Evolutionary conservation across 495 filamentous ascomycete species (phyloP).

Genomic region (Podospora didyma): DNA sequence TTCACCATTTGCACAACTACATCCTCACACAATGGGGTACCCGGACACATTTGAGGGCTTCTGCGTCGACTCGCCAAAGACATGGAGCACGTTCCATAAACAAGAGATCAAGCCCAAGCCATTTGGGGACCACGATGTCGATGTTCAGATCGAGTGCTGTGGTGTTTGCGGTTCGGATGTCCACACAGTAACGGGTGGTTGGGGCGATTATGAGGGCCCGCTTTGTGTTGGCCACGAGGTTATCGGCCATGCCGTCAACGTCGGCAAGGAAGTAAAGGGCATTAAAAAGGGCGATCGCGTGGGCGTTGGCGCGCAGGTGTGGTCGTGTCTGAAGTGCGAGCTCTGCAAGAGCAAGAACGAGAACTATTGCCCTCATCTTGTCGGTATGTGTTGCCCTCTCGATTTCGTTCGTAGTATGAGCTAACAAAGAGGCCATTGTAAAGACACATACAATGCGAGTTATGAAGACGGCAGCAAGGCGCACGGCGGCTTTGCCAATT

Average conservation of each 20-base stretch:
- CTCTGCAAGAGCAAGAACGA: constrained; percentile 54
- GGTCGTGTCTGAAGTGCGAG: constrained; percentile 60
- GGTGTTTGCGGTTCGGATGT: constrained; percentile 79
- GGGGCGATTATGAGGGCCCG: constrained; percentile 62
- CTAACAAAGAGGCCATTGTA: neutral
- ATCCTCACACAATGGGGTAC: constrained; percentile 56
- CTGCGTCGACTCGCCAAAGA: constrained; percentile 27
- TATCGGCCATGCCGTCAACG: constrained; percentile 65
- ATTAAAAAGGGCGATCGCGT: constrained; percentile 74
- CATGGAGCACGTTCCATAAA: constrained; percentile 23
- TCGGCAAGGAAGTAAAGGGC: constrained; percentile 45
- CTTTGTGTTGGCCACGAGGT: constrained; percentile 77
- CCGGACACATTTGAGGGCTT: constrained; percentile 76
- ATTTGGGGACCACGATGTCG: constrained; percentile 71
- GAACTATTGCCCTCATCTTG: constrained; percentile 68
- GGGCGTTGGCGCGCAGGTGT: constrained; percentile 74
- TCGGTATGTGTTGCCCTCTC: constrained; percentile 21
- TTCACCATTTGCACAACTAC: neutral
- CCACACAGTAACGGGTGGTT: constrained; percentile 73
- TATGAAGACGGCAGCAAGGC: constrained; percentile 26
- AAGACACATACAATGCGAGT: constrained; percentile 31
- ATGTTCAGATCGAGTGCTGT: constrained; percentile 59
- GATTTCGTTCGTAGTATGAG: neutral
- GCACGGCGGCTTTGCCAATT: constrained; percentile 40
- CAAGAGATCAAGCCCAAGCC: constrained; percentile 70